Conservation (phyloP, 1,284 basidiomycete species). For the Cutaneotrichosporon sp. region DNA sequence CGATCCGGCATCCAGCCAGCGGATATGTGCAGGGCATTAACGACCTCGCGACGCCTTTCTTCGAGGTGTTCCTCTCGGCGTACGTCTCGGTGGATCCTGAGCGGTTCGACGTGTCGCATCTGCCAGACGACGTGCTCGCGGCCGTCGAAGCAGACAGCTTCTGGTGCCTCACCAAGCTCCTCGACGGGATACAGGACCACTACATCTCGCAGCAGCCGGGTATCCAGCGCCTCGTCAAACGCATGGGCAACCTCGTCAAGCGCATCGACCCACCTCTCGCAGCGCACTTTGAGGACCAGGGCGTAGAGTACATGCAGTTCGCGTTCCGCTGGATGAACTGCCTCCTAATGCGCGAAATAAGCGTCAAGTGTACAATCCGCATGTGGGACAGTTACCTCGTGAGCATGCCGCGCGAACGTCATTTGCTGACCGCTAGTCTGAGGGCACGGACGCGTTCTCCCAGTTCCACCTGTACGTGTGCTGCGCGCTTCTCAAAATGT, state of each 20-base stretch:
- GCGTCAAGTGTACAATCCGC: constrained; percentile 85
- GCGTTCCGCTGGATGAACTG: constrained; percentile 99
- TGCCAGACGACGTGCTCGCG: constrained; percentile 64
- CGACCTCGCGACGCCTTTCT: constrained; percentile 91
- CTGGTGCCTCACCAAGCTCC: constrained; percentile 87
- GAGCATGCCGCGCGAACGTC: constrained; percentile 34
- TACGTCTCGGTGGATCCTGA: constrained; percentile 68
- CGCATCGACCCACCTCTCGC: constrained; percentile 84
- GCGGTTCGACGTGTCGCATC: constrained; percentile 69
- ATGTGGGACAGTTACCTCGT: constrained; percentile 99
- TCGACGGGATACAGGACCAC: constrained; percentile 96
- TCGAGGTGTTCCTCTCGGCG: constrained; percentile 71
- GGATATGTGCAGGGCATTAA: constrained; percentile 98
- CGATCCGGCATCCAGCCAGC: constrained; percentile 90
- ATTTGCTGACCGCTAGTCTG: constrained; percentile 36
- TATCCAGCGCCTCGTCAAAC: constrained; percentile 80
- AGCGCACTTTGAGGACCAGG: constrained; percentile 75
- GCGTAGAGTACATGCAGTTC: constrained; percentile 97
- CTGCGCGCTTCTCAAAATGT: constrained; percentile 85
- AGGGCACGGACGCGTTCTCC: constrained; percentile 90
- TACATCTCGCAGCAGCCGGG: constrained; percentile 93
- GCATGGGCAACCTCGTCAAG: constrained; percentile 86
- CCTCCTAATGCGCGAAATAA: constrained; percentile 91
- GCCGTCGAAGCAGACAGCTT: constrained; percentile 93
- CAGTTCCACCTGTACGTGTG: constrained; percentile 96